Conservation (phyloP, 805 yeast genomes). For the Isabelozyma heimii region DNA sequence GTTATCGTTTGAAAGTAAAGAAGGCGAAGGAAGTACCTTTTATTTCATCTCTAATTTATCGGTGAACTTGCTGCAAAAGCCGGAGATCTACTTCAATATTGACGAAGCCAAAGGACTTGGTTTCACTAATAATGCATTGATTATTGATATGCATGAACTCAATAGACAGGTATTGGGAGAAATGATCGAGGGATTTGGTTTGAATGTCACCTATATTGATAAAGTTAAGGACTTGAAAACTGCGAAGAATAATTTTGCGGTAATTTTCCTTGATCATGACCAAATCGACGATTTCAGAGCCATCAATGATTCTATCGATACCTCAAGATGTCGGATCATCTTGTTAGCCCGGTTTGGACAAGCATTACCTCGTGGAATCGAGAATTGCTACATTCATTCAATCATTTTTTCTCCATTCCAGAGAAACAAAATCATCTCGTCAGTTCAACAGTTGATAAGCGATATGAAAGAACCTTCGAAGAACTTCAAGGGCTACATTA, state of each 20-base stretch:
- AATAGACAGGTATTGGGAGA: conserved; percentile 29
- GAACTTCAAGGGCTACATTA: too few relatives aligned
- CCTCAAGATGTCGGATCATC: conserved; percentile 11
- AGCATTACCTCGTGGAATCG: conserved; percentile 18
- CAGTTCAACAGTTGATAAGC: background rate
- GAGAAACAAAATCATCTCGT: conserved; percentile 16
- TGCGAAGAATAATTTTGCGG: conserved; percentile 6
- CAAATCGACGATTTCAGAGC: conserved; percentile 10
- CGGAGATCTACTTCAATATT: conserved; percentile 11
- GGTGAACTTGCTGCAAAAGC: conserved; percentile 21
- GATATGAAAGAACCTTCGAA: conserved; percentile 1
- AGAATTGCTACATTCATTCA: conserved; percentile 15
- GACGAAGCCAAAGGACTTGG: conserved; percentile 7
- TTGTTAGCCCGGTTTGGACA: conserved; percentile 29
- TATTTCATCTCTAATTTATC: conserved; percentile 31
- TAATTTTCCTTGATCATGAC: conserved; percentile 19
- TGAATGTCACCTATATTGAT: conserved; percentile 23
- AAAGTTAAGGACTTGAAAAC: background rate
- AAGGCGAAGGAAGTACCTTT: conserved; percentile 48
- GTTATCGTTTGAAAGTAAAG: conserved; percentile 43
- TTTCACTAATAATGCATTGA: conserved; percentile 18
- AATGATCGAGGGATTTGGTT: conserved; percentile 32
- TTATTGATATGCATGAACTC: conserved; percentile 30
- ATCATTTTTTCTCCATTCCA: conserved; percentile 28
- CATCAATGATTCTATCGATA: conserved; percentile 1